Evolutionary conservation across 129 eudicot species (phyloP).

Genomic region (Helianthus annuus): DNA sequence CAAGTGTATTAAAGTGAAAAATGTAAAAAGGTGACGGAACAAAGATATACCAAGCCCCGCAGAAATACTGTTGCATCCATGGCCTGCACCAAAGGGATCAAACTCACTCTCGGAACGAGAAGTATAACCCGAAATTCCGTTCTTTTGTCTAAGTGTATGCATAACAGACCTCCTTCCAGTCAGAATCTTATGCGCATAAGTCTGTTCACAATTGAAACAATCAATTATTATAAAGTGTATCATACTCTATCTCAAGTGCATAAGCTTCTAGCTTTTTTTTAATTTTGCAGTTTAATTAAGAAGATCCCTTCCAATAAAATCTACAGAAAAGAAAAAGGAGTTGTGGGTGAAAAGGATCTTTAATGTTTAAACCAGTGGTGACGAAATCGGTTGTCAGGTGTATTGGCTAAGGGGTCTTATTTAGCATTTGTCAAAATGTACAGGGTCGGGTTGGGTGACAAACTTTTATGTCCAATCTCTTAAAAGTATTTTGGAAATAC

Average conservation of each 20-base stretch:
- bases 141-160: constrained; percentile 50
- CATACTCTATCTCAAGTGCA: constrained; percentile 14
- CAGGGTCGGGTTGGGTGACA: background rate
- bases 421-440: background rate
- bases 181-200: constrained; percentile 84
- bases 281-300: background rate
- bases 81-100: constrained; percentile 86
- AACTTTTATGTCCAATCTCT: background rate
- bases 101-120: constrained; percentile 66
- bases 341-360: constrained; percentile 3
- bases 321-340: background rate
- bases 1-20: background rate
- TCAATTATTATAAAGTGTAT: constrained; percentile 17
- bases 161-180: constrained; percentile 78
- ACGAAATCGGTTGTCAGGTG: background rate
- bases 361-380: background rate
- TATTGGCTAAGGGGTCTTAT: background rate
- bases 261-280: background rate
- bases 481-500: background rate
- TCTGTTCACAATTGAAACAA: constrained; percentile 46
- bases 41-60: constrained; percentile 80
- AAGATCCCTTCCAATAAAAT: background rate
- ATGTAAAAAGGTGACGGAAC: background rate
- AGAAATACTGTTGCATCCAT: constrained; percentile 95
- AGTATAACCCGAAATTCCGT: constrained; percentile 57